Evolutionary conservation across 2,329 filamentous ascomycete species (phyloP).

Genomic region (Pestalotiopsis sp.): DNA sequence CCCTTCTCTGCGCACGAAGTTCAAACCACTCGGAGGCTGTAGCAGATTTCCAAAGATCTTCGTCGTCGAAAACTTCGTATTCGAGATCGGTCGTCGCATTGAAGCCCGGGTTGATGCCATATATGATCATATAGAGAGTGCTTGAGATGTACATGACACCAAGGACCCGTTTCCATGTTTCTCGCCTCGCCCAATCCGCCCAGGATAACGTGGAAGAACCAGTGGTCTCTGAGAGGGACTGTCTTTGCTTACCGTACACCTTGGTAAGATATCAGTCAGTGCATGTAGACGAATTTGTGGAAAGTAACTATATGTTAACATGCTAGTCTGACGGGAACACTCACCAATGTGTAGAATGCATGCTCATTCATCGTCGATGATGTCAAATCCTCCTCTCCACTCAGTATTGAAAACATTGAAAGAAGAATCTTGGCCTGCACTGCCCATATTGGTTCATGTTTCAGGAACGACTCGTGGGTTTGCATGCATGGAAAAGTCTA

Average conservation of each 20-base stretch:
- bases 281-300: neutral
- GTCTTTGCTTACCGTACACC: neutral
- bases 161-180: neutral
- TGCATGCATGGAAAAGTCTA: neutral
- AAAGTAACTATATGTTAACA: neutral
- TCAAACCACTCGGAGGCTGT: neutral
- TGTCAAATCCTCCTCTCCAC: neutral
- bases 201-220: neutral
- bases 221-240: neutral
- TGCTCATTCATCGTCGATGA: neutral
- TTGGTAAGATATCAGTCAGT: neutral
- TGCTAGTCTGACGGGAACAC: neutral
- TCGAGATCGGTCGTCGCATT: neutral
- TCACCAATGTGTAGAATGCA: neutral
- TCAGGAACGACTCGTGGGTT: neutral
- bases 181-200: neutral
- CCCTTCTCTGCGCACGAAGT: neutral
- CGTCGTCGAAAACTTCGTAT: neutral
- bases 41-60: neutral
- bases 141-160: neutral
- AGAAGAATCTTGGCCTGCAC: neutral
- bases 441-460: neutral
- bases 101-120: neutral
- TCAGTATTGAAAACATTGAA: neutral
- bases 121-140: neutral